Conservation (phyloP, 345 rosid genomes). For the Syzygium grande region DNA sequence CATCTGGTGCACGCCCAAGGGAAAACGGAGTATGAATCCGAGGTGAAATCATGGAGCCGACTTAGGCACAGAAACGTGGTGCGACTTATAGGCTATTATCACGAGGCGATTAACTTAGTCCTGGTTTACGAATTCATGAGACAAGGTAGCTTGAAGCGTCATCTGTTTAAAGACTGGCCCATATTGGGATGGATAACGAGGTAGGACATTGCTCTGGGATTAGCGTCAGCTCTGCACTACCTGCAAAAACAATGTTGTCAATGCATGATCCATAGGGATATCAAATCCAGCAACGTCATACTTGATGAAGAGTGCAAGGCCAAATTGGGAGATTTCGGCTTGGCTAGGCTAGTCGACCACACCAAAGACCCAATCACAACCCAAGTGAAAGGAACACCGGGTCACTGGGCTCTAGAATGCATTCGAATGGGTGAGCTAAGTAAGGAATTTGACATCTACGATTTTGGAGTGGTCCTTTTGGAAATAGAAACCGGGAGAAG, state of each 20-base stretch:
- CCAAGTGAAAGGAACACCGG: background rate
- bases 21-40: accelerated
- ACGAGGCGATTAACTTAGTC: accelerated
- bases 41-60: background rate
- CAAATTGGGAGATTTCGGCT: no score
- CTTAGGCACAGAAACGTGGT: background rate
- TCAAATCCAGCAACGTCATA: no score
- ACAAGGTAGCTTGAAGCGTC: background rate
- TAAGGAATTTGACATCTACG: background rate
- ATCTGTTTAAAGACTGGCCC: background rate
- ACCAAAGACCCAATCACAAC: background rate
- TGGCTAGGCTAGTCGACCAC: background rate
- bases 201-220: background rate
- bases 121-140: background rate
- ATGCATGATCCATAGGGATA: no score
- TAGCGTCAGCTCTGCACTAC: background rate
- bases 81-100: background rate
- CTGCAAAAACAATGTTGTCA: background rate
- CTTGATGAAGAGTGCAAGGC: no score
- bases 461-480: background rate
- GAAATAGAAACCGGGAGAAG: background rate
- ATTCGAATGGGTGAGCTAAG: background rate
- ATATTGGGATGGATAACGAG: accelerated
- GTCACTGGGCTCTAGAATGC: background rate
- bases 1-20: accelerated